A percentile compares a stretch with the other conserved stretches of the same genome.
Conservation (phyloP, 2,329 filamentous ascomycete genomes). For the Scedosporium boydii region DNA sequence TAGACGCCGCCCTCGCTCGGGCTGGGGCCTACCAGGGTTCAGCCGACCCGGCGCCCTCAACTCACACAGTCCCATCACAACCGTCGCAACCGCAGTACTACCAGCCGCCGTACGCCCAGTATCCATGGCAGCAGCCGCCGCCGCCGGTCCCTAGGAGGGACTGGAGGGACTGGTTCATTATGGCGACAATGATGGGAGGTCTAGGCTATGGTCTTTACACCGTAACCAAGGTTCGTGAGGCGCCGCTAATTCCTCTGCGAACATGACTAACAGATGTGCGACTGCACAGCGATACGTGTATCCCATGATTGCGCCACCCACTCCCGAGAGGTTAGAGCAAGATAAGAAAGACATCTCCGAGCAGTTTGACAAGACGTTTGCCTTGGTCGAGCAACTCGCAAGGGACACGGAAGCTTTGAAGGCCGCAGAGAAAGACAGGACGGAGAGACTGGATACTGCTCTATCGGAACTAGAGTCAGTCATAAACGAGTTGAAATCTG, state of each 20-base stretch:
- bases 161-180: slow-evolving; percentile 99
- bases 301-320: slow-evolving; percentile 86
- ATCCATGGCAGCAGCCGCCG: slow-evolving; percentile 45
- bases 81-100: slow-evolving; percentile 32
- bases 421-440: slow-evolving; percentile 73
- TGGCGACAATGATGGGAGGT: slow-evolving; percentile 89
- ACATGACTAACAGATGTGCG: background rate
- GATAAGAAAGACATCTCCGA: slow-evolving; percentile 91
- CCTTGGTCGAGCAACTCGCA: slow-evolving; percentile 81
- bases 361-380: slow-evolving; percentile 85
- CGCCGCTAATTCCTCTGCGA: background rate
- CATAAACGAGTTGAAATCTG: slow-evolving; percentile 69
- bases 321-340: slow-evolving; percentile 83
- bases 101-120: slow-evolving; percentile 39
- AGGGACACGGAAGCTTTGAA: slow-evolving; percentile 87
- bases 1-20: slow-evolving; percentile 73
- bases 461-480: slow-evolving; percentile 78
- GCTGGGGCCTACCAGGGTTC: slow-evolving; percentile 39
- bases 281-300: slow-evolving; percentile 68
- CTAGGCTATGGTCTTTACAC: slow-evolving; percentile 83
- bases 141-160: slow-evolving; percentile 66
- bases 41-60: slow-evolving; percentile 16
- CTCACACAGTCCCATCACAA: slow-evolving; percentile 30
- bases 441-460: slow-evolving; percentile 71
- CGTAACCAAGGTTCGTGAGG: slow-evolving; percentile 61